These are phyloP conservation scores for Diversispora eburnea DNA, from an alignment of 192 early-diverging fungal genomes.

Conservation along the genomic window DNA sequence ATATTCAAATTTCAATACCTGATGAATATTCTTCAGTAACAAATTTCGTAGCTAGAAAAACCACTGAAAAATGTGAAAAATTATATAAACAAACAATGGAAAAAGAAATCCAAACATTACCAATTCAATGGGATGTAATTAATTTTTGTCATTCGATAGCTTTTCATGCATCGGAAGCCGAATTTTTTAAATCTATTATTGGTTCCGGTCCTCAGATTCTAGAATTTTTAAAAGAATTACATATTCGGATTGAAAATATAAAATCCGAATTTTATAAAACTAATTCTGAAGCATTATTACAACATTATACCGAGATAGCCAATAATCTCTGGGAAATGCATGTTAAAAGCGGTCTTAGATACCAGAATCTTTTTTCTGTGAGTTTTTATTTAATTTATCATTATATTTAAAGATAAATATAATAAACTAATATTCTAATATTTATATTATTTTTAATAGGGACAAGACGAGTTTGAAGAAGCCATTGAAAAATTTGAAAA, in stretches of 20 bases:
- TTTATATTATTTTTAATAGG: not conserved
- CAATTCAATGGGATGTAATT: constrained; percentile 9
- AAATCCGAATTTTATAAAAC: not conserved
- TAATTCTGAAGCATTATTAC: constrained; percentile 17
- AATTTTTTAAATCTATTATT: constrained; percentile 10
- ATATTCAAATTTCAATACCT: constrained; percentile 13
- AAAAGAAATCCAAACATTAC: not conserved
- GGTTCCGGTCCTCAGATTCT: not conserved
- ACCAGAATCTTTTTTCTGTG: not conserved
- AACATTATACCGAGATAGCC: constrained; percentile 2
- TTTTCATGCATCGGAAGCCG: constrained; percentile 1
- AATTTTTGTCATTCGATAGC: not conserved
- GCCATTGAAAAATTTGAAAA: constrained; percentile 16
- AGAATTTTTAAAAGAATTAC: not conserved
- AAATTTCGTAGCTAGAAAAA: constrained; percentile 7
- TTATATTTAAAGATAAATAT: not conserved
- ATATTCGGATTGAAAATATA: not conserved
- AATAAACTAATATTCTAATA: not conserved
- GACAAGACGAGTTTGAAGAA: constrained; percentile 3
- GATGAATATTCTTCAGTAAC: constrained; percentile 12
- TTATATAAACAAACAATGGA: constrained; percentile 1
- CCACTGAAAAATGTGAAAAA: not conserved
- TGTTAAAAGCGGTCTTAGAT: not conserved
- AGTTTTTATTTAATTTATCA: not conserved
- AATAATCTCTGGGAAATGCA: not conserved